These are phyloP conservation scores for Marasmius fiardii DNA, from an alignment of 1,284 basidiomycete species.

Conservation along the genomic window DNA sequence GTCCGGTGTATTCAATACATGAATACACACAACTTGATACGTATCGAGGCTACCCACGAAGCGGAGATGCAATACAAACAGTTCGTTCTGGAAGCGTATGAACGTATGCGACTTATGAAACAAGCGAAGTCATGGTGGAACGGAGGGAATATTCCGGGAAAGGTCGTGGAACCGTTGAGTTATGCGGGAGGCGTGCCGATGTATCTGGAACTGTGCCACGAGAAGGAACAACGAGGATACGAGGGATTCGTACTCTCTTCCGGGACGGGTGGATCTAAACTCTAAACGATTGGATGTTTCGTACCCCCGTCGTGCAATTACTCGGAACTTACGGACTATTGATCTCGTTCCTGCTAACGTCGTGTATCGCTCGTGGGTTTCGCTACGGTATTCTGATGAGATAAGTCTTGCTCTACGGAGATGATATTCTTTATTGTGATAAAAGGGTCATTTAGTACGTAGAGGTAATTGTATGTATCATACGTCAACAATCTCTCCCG, in stretches of 20 bases:
- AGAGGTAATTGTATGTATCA: too few species aligned
- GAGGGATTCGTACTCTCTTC: slow-evolving; percentile 17
- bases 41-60: slow-evolving; percentile 17
- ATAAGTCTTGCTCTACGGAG: too few species aligned
- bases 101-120: neutral
- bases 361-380: too few species aligned
- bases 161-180: slow-evolving; percentile 15
- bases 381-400: too few species aligned
- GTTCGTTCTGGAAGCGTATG: slow-evolving; percentile 5
- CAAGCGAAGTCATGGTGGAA: slow-evolving; percentile 2
- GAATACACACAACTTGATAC: slow-evolving; percentile 12
- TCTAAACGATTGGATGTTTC: neutral
- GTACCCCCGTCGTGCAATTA: neutral
- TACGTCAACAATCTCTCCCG: too few species aligned
- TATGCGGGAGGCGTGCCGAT: slow-evolving; percentile 18
- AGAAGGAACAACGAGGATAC: slow-evolving; percentile 17
- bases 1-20: slow-evolving; percentile 19
- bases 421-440: too few species aligned
- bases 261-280: neutral
- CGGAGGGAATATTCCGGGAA: slow-evolving; percentile 1
- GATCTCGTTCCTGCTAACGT: too few species aligned
- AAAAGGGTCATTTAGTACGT: too few species aligned
- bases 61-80: slow-evolving; percentile 19
- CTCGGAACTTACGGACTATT: too few species aligned
- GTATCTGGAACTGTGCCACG: slow-evolving; percentile 14